These are phyloP conservation scores for Lasiosphaeria hispida DNA, from an alignment of 495 filamentous ascomycete genomes.

Conservation along the genomic window DNA sequence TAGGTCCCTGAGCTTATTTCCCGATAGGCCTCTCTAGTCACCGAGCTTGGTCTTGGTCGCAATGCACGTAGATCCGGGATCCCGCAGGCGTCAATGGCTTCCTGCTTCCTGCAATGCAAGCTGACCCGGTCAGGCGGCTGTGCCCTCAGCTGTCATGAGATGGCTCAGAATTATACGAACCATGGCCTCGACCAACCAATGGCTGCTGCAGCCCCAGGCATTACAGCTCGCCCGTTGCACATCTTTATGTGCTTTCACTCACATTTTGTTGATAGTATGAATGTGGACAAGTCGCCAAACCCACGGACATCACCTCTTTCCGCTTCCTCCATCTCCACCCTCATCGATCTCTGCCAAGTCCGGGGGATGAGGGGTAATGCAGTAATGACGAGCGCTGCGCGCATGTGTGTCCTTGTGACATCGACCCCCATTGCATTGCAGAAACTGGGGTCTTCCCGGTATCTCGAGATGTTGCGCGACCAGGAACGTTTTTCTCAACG, in stretches of 20 bases:
- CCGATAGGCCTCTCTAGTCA: slow-evolving; percentile 6
- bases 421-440: not conserved
- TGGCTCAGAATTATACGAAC: too few relatives aligned
- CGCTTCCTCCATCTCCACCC: not conserved
- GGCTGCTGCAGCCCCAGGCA: too few relatives aligned
- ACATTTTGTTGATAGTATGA: too few relatives aligned
- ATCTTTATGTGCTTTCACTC: too few relatives aligned
- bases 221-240: not conserved
- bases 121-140: not conserved
- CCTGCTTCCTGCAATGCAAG: slow-evolving; percentile 12
- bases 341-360: slow-evolving; percentile 2
- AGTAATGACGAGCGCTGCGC: not conserved
- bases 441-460: slow-evolving; percentile 9
- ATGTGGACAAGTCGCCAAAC: not conserved
- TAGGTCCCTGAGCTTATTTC: not conserved
- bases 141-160: not conserved
- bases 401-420: slow-evolving; percentile 11
- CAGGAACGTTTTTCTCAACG: not conserved
- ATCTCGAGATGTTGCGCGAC: slow-evolving; percentile 10
- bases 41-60: slow-evolving; percentile 12
- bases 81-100: slow-evolving; percentile 4
- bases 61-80: slow-evolving; percentile 9
- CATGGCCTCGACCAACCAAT: too few relatives aligned
- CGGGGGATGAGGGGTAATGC: slow-evolving; percentile 6
- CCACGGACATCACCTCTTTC: not conserved